Evolutionary conservation across 73 alveolate species (phyloP).

Genomic region (Breviolum minutum): DNA sequence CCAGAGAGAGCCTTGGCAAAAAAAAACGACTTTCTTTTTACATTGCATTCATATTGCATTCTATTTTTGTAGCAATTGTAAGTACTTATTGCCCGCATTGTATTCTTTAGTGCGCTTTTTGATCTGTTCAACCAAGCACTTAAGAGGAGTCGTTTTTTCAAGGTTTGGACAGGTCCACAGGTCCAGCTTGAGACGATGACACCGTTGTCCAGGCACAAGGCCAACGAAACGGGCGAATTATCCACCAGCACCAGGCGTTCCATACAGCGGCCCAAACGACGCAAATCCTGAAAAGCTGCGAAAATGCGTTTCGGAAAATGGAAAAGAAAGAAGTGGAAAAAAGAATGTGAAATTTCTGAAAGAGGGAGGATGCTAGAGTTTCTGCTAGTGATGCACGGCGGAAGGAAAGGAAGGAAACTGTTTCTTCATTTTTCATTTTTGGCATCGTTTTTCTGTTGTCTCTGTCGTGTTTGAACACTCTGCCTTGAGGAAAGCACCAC

Average conservation of each 20-base stretch:
- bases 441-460: no score
- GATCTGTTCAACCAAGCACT: background rate
- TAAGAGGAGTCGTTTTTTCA: background rate
- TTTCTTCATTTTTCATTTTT: no score
- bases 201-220: slow-evolving; percentile 82
- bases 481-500: slow-evolving; percentile 84
- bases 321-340: background rate
- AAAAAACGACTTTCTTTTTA: no score
- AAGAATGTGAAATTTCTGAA: no score
- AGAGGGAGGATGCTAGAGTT: no score
- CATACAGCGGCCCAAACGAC: slow-evolving; percentile 76
- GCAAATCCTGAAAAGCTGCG: slow-evolving; percentile 41
- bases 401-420: no score
- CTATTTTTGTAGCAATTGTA: background rate
- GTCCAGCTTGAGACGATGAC: slow-evolving; percentile 87
- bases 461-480: background rate
- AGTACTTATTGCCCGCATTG: background rate
- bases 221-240: slow-evolving; percentile 74
- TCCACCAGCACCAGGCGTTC: slow-evolving; percentile 80
- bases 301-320: no score
- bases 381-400: no score
- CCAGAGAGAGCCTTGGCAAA: no score
- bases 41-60: no score
- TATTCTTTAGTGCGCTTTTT: background rate
- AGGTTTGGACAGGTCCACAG: background rate